Evolutionary conservation across 2,329 filamentous ascomycete genomes (phyloP), one percentile per base, ranked within the genome.

Genomic region (Trichoderma oligosporum): DNA sequence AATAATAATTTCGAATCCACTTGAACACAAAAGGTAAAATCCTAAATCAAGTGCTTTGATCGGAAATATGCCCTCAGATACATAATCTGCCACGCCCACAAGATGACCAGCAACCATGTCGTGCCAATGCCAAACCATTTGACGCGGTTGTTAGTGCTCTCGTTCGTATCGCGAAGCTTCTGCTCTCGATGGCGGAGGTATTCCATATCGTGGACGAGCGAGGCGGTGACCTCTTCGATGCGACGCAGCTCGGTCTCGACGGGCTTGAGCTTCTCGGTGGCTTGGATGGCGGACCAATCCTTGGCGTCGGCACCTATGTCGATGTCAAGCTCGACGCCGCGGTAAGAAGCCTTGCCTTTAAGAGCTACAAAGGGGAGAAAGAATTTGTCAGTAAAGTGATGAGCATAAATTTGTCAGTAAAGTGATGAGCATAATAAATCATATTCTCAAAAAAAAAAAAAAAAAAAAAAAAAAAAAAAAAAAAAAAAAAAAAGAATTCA

Each of bases 101-200:
- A 79, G 31, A 84, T 89, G 64, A 97, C 80, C 66, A 99, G 78
- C 80, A 97, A 87, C 61, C 91, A 88, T 77, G 96, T 97, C 25
- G 93, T 97, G 63, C 86, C 85, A 72, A 97, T 86, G 47, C 93
- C 93, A 75, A 99, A 99, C 91, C 91, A 97, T 81, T 97, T 99
- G 69, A 99, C 94, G 59, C 94, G 85, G 76, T 89, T 94, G 77
- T 99, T 99, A 64, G 94, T 99, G 81, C 93, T 97, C 86, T 99
- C 94, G 75, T 99, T 99, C 66, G 94, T 99, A 77, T 99, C 93
- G 72, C 94, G 83, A 67, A 99, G 82, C 80, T 91, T 96, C 83
- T 96, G 91, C 81, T 99, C 94, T 67, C 94, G 84, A 36, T 74
- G 68, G 64, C 94, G 84, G 67, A 99, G 83, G 77, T 97, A 99